Evolutionary conservation across 2,329 filamentous ascomycete genomes (phyloP), one percentile per base, ranked within the genome.

Genomic region (Aspergillus tanneri): DNA sequence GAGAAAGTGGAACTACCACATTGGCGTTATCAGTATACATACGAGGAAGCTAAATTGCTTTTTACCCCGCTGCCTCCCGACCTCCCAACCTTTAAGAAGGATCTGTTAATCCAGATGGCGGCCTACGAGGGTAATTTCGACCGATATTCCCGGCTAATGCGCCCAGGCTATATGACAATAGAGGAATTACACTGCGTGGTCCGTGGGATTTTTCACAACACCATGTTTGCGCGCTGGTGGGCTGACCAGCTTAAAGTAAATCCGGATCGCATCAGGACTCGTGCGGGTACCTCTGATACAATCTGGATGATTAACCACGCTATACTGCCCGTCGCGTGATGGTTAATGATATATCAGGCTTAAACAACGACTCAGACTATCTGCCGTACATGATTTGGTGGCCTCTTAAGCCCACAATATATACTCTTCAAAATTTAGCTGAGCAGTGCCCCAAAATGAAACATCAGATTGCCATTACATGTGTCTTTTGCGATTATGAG

Each of bases 141-240:
- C n/a, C n/a, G n/a, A n/a, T n/a, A n/a, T n/a, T n/a, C n/a, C n/a
- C n/a, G n/a, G n/a, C n/a, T n/a, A n/a, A n/a, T n/a, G n/a, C n/a
- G n/a, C n/a, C n/a, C n/a, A n/a, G n/a, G n/a, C n/a, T n/a, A n/a
- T n/a, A n/a, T n/a, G n/a, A n/a, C n/a, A n/a, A n/a, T n/a, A n/a
- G n/a, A n/a, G n/a, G n/a, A n/a, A n/a, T n/a, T 27, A 5, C 14
- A 37, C 38, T 59, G 53, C 44, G 28, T 59, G 36, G 43, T 58
- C 38, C 56, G 53, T 32, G 54, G 58, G 1, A 57, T 61, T 43
- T 54, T 56, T 37, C 54, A 61, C 38, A 35, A 43, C 38, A 56
- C 57, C 24, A 60, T 25, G 28, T 61, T 61, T 18, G 57, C 56
- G 16, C 42, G 50, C 28, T 58, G 52, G 57, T 58, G 53, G 58